phyloP scores from a whole-genome alignment of 2,329 filamentous ascomycete genomes.

The Trichophyton verrucosum region DNA sequence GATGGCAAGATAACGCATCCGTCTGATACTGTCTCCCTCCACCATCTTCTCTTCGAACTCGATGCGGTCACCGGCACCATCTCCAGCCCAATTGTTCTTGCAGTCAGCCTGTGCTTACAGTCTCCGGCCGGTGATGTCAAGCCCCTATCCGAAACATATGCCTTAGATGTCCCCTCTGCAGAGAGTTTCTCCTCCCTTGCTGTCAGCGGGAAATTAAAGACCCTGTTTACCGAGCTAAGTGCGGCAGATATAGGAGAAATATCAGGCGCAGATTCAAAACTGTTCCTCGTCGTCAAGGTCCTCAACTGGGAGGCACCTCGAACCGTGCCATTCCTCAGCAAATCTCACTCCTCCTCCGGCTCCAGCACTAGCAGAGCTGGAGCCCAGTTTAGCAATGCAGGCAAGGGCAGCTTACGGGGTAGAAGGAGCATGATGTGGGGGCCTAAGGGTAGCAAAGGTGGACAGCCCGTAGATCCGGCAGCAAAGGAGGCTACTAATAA shows the following conservation, averaged over 20 bases:
- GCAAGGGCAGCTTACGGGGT: slow-evolving; percentile 27
- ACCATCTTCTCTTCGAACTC: slow-evolving; percentile 77
- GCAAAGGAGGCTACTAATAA: slow-evolving; percentile 18
- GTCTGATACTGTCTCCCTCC: slow-evolving; percentile 54
- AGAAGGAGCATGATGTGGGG: slow-evolving; percentile 37
- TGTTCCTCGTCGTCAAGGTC: slow-evolving; percentile 77
- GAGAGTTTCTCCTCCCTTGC: slow-evolving; percentile 56
- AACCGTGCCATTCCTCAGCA: slow-evolving; percentile 15
- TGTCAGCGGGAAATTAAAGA: slow-evolving; percentile 59
- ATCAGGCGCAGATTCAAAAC: slow-evolving; percentile 51
- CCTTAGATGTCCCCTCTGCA: slow-evolving; percentile 62
- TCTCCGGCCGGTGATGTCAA: slow-evolving; percentile 49
- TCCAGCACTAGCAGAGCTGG: slow-evolving; percentile 22
- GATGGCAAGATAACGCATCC: slow-evolving; percentile 62
- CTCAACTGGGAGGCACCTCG: slow-evolving; percentile 45
- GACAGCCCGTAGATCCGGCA: slow-evolving; percentile 21
- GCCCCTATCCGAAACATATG: slow-evolving; percentile 71
- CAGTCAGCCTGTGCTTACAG: slow-evolving; percentile 66
- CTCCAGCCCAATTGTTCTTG: slow-evolving; percentile 61
- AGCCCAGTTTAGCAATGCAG: slow-evolving; percentile 20
- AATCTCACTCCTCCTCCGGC: slow-evolving; percentile 23
- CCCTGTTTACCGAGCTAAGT: slow-evolving; percentile 76
- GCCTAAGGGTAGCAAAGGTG: slow-evolving; percentile 22
- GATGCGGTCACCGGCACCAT: slow-evolving; percentile 68
- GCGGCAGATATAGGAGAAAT: slow-evolving; percentile 59